Base-by-base conservation (phyloP, 495 filamentous ascomycete species). In the Penicillium waksmanii region DNA sequence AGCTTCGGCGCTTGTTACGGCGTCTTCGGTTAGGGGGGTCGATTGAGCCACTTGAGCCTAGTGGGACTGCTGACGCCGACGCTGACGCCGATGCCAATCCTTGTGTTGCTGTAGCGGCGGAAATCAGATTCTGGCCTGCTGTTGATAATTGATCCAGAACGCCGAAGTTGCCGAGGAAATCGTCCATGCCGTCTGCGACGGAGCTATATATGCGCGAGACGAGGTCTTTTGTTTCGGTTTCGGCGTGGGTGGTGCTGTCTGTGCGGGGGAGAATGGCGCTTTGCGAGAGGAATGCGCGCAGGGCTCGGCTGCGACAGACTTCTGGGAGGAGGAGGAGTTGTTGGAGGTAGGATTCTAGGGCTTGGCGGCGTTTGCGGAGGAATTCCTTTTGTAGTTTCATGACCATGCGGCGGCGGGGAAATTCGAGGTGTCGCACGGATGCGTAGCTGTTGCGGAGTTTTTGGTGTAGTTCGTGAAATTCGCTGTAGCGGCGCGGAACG, bases 371-470 rank as follows among this genome's bases (percentile, higher is more conserved):
- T 69, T 97, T 98, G 61, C 95, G 88, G 15, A 98, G 77, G 66
- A 99, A 98, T 52, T 98, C 96, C 68, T 84, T 91, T 71, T 98
- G 95, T 2, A 99, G 81, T 66, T 96, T 97, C 88, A 99, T 89
- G 57, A 98, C 91, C 74, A 98, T 87, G 19, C 96, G 87, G 10
- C 95, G 82, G 15, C 93, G 83, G 0, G 96, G 96, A 66, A 99
- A 97, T 58, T 98, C 94, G 5, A 98, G 79, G 61, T 92, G 85
- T 23, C 93, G 85, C 12, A 98, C 93, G 3, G 89, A 90, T 0
- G 91, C 87, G 71, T 96, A 98, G 56, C 88, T 86, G 52, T 85
- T 77, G 49, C 94, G 85, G 1, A 99, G 82, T 27, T 91, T 89
- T 66, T 96, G 92, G 62, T 99, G 91, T 17, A 99, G 87, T 57